Evolutionary conservation across 1,284 basidiomycete genomes (phyloP).

Genomic region (Ganoderma boninense): DNA sequence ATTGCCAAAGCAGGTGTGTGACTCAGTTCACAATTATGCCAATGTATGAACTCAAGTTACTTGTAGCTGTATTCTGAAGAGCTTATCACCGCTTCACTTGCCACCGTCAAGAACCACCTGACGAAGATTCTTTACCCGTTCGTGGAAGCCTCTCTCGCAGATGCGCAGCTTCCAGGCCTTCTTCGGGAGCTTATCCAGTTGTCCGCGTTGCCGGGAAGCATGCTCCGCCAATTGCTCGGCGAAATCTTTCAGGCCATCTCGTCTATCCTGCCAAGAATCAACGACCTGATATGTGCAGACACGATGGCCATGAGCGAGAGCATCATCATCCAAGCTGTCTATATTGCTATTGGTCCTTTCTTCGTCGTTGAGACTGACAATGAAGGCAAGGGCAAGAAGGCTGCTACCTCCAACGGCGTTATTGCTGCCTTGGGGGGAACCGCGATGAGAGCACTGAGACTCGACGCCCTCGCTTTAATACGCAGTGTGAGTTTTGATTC

Average conservation of each 20-base stretch:
- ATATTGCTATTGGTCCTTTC: slow-evolving; percentile 92
- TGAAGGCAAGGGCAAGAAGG: slow-evolving; percentile 60
- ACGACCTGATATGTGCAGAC: slow-evolving; percentile 71
- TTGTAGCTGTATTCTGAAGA: slow-evolving; percentile 92
- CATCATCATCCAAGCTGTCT: slow-evolving; percentile 91
- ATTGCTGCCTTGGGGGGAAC: slow-evolving; percentile 72
- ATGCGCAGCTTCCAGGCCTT: slow-evolving; percentile 37
- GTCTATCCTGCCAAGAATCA: slow-evolving; percentile 74
- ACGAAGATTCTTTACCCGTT: slow-evolving; percentile 87
- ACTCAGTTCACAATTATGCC: neutral
- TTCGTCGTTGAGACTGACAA: slow-evolving; percentile 80
- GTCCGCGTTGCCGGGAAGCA: slow-evolving; percentile 48
- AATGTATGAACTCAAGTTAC: neutral
- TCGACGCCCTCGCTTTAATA: slow-evolving; percentile 85
- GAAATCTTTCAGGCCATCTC: slow-evolving; percentile 76
- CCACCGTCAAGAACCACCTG: slow-evolving; percentile 81
- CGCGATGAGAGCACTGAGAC: slow-evolving; percentile 81
- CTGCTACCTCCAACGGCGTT: slow-evolving; percentile 53
- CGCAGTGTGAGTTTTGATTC: slow-evolving; percentile 81
- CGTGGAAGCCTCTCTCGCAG: slow-evolving; percentile 74
- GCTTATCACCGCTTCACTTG: slow-evolving; percentile 81
- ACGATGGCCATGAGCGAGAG: slow-evolving; percentile 84
- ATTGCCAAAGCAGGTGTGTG: slow-evolving; percentile 82
- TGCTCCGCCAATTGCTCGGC: slow-evolving; percentile 59
- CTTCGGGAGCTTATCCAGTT: slow-evolving; percentile 61